Evolutionary conservation across 2,329 filamentous ascomycete genomes (phyloP).

Genomic region (Epichloe baconii): DNA sequence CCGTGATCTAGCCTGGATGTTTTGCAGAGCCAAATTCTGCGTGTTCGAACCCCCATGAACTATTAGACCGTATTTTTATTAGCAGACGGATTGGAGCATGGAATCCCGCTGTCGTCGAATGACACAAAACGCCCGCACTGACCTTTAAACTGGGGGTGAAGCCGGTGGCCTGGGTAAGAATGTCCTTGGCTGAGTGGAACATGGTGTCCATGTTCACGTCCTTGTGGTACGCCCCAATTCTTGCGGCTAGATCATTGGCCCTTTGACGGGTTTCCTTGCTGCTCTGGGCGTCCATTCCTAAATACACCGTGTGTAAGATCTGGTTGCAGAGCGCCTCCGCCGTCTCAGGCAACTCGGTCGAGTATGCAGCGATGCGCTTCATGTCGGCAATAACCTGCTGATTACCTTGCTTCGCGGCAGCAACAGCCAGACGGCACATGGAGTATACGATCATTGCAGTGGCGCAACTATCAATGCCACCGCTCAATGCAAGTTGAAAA

Average conservation of each 20-base stretch:
- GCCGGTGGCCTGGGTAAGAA: constrained; percentile 43
- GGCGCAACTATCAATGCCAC: constrained; percentile 45
- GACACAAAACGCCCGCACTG: constrained; percentile 32
- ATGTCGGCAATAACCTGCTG: constrained; percentile 14
- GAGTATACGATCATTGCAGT: constrained; percentile 25
- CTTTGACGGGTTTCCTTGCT: constrained; percentile 53
- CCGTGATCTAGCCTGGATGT: constrained; percentile 50
- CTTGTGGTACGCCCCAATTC: constrained; percentile 59
- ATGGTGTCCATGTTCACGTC: constrained; percentile 56
- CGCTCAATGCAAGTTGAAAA: constrained; percentile 40
- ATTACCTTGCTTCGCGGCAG: constrained; percentile 29
- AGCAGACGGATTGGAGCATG: constrained; percentile 1
- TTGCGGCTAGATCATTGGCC: constrained; percentile 44
- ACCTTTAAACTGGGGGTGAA: constrained; percentile 37
- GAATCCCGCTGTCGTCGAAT: background rate
- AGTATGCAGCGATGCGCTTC: constrained; percentile 9
- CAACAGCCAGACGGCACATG: constrained; percentile 42
- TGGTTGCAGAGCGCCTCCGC: constrained; percentile 41
- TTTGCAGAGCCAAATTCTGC: constrained; percentile 51
- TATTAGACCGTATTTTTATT: background rate
- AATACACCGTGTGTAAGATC: constrained; percentile 30
- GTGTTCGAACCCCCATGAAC: constrained; percentile 43
- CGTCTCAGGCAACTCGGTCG: constrained; percentile 34
- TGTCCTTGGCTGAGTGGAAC: constrained; percentile 37
- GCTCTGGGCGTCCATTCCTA: constrained; percentile 51